These are phyloP conservation scores for Cnidoscolus chayamansa DNA, from an alignment of 441 rosid genomes.

Conservation along the genomic window DNA sequence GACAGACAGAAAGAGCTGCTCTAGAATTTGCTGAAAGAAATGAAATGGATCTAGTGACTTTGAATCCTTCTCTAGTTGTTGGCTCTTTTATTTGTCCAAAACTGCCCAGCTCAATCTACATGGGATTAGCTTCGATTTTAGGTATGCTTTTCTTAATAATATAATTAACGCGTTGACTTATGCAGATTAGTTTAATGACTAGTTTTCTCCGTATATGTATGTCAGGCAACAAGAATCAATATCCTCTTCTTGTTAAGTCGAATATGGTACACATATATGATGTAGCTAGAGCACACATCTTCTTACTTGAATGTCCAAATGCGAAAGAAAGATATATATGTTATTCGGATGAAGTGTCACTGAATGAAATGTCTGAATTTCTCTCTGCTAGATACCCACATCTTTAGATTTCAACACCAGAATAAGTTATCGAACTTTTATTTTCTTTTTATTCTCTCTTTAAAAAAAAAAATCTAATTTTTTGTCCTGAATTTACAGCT, in stretches of 20 bases:
- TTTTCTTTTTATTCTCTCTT: too few relatives aligned
- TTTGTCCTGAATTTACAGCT: too few relatives aligned
- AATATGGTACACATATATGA: conserved; percentile 41
- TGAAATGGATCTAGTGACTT: conserved; percentile 47
- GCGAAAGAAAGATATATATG: conserved; percentile 43
- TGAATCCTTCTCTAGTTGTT: conserved; percentile 40
- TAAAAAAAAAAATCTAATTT: too few relatives aligned
- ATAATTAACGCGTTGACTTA: too few relatives aligned
- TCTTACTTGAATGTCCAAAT: conserved; percentile 31
- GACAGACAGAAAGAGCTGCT: conserved; percentile 41
- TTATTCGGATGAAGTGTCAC: conserved; percentile 23
- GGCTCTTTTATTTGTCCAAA: conserved; percentile 43
- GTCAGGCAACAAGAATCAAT: too few relatives aligned
- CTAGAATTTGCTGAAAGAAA: conserved; percentile 36
- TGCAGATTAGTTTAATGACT: too few relatives aligned
- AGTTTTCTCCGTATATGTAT: too few relatives aligned
- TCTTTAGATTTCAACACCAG: background rate
- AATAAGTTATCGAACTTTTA: too few relatives aligned
- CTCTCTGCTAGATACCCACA: conserved; percentile 30
- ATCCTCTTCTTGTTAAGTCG: background rate
- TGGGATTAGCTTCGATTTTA: conserved; percentile 15
- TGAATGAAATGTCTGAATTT: conserved; percentile 24
- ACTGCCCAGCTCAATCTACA: conserved; percentile 21
- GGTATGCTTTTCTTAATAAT: conserved; percentile 2
- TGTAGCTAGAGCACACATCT: conserved; percentile 44